Base-by-base conservation (phyloP, 2,329 filamentous ascomycete species). In the Microdochium nivale region DNA sequence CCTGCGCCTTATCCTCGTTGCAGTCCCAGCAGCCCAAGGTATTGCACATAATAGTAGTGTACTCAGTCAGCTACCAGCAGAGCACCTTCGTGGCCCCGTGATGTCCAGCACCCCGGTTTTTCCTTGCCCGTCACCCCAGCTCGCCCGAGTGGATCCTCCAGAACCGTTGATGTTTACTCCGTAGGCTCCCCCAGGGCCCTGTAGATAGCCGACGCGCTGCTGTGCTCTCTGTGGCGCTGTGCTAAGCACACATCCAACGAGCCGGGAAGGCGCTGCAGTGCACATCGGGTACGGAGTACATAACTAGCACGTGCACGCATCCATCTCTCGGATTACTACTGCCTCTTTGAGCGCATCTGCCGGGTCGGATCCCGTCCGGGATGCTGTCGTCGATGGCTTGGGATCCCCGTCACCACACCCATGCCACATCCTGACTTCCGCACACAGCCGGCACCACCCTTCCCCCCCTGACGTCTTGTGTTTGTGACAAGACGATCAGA, bases 401-500 rank as follows among this genome's bases (percentile, higher is more conserved):
- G 19, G 14, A 44, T 44, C 40, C 40, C 19, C 23, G 40, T 13
- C 9, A 19, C n/a, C 40, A 23, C 10, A 5, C 40, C 40, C 40
- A 19, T 10, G 14, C 40, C 40, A 7, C 16, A 24, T 44, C 40
- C 40, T 44, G 40, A 19, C 40, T 44, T 44, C 40, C n/a, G 40
- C 19, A 13, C 40, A 44, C 40, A 44, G 19, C 21, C 40, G 40
- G 40, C 40, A 37, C 8, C 7, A 5, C 35, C 35, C 35, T 40
- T n/a, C n/a, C n/a, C n/a, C 27, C 27, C 27, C 27, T 23, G 40
- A 44, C 40, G 40, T n/a, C n/a, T n/a, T n/a, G n/a, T 44, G 14
- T 44, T 44, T 44, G 40, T 44, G 40, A 44, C 40, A 44, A 44
- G 40, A n/a, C n/a, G n/a, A 44, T 44, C 40, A 24, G 40, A 44